phyloP scores from a whole-genome alignment of 1,284 basidiomycete species.

The Naganishia liquefaciens region DNA sequence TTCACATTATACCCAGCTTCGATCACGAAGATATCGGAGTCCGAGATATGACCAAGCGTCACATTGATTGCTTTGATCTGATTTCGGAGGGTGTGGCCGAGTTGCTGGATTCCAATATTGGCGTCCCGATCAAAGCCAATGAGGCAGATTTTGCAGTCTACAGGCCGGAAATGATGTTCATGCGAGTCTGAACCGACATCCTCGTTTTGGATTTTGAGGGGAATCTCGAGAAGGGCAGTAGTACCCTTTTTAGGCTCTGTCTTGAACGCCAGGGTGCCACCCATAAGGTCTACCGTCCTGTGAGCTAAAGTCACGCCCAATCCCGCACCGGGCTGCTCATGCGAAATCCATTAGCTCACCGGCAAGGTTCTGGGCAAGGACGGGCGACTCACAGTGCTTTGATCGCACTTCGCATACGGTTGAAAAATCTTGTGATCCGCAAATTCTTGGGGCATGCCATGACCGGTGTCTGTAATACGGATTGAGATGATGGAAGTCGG shows the following conservation, averaged over 20 bases:
- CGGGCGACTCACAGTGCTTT: slow-evolving; percentile 23
- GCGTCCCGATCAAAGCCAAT: slow-evolving; percentile 23
- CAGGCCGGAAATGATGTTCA: slow-evolving; percentile 31
- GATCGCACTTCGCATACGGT: slow-evolving; percentile 42
- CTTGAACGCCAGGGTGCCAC: slow-evolving; percentile 40
- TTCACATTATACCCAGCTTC: slow-evolving; percentile 30
- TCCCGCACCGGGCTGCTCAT: slow-evolving; percentile 37
- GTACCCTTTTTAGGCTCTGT: slow-evolving; percentile 38
- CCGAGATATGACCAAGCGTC: slow-evolving; percentile 36
- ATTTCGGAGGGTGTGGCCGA: slow-evolving; percentile 8
- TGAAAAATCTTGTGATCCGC: slow-evolving; percentile 38
- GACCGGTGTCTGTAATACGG: slow-evolving; percentile 45
- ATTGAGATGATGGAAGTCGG: slow-evolving; percentile 42
- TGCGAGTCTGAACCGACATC: slow-evolving; percentile 37
- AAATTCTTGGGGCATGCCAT: slow-evolving; percentile 43
- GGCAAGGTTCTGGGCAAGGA: not conserved
- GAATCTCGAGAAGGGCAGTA: slow-evolving; percentile 39
- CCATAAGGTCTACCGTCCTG: slow-evolving; percentile 43
- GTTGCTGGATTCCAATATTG: slow-evolving; percentile 3
- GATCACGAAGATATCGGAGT: slow-evolving; percentile 46
- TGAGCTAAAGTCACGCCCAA: slow-evolving; percentile 41
- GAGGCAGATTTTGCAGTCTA: slow-evolving; percentile 8
- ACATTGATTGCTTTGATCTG: slow-evolving; percentile 35
- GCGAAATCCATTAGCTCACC: not conserved
- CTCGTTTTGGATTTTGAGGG: slow-evolving; percentile 39